Conservation (phyloP, 75 land plant genomes). For the Picea sitchensis region DNA sequence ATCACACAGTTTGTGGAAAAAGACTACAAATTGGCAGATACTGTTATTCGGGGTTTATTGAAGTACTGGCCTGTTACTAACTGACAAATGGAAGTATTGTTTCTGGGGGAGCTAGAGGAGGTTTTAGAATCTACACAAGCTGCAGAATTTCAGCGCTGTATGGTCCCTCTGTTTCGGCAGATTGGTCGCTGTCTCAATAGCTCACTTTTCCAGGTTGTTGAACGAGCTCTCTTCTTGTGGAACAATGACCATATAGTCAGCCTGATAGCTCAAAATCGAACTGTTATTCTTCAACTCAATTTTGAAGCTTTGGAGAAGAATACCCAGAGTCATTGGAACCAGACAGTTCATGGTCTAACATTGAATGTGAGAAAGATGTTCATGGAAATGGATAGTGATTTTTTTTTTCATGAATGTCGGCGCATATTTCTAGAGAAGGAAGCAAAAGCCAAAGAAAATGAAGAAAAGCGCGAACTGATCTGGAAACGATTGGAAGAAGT, state of each 20-base stretch:
- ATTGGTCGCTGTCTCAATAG: too few relatives aligned
- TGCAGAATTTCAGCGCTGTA: too few relatives aligned
- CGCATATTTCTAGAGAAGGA: slow-evolving; percentile 49
- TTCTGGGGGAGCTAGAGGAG: too few relatives aligned
- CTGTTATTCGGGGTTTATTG: slow-evolving; percentile 32
- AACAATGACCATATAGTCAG: slow-evolving; percentile 82
- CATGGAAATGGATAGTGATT: slow-evolving; percentile 71
- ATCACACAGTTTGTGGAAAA: background rate
- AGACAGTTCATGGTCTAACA: slow-evolving; percentile 68
- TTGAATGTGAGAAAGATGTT: slow-evolving; percentile 81
- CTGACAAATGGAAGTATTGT: slow-evolving; percentile 64
- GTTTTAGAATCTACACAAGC: too few relatives aligned
- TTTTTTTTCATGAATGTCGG: slow-evolving; percentile 64
- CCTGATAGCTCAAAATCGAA: slow-evolving; percentile 72
- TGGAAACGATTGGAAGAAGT: too few relatives aligned
- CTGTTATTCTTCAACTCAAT: slow-evolving; percentile 62
- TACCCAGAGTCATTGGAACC: slow-evolving; percentile 74
- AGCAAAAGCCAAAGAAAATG: slow-evolving; percentile 34
- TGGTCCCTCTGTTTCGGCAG: too few relatives aligned
- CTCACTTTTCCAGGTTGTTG: slow-evolving; percentile 54
- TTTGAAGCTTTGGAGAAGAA: slow-evolving; percentile 73
- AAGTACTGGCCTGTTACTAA: slow-evolving; percentile 82
- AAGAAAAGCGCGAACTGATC: slow-evolving; percentile 54
- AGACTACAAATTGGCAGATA: too few relatives aligned
- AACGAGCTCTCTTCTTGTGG: slow-evolving; percentile 77